Base-by-base conservation (phyloP, 352 stramenopile genomes). In the Globisporangium lucens region DNA sequence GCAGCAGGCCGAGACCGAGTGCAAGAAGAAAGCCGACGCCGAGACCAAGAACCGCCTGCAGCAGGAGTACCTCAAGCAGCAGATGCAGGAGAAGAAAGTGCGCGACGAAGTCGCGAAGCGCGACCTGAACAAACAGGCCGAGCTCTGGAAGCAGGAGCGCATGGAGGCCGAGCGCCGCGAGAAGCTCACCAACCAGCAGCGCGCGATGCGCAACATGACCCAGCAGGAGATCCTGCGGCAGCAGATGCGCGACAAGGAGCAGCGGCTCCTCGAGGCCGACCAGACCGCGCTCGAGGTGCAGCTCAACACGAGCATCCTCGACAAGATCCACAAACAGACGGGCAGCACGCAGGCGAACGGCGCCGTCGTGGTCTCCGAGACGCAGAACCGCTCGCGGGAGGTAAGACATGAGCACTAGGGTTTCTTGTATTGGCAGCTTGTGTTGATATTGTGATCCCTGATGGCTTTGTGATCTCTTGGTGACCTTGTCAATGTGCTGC, bases 51-150 rank as follows among this genome's bases (percentile, higher is more conserved):
- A 74, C 41, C 60, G 63, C 2, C 49, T 73, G 17, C 87, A 93
- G 63, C 78, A 90, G 59, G 75, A 84, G 41, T 83, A 78, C 27
- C 57, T 94, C 4, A 70, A 74, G 12, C 52, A 81, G 49, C 84
- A 94, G 56, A 89, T 93, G 73, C 61, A 78, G 41, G 82, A 93
- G 67, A 94, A 94, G 69, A 81, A 77, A n/a, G 71, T 73, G 56
- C 76, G 84, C 2, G 87, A 94, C 60, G 58, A 75, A 22, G 73
- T 67, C 17, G 64, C 68, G 9, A 90, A 87, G 62, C 64, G 74
- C 15, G 87, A 94, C 17, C 67, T 91, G 22, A 79, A 91, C 77
- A 92, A 89, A 56, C 87, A 94, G 52, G 87, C 87, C 10, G 85
- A 93, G 66, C 72, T 94, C n/a, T 94, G 87, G 87, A 78, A 77